Conservation (phyloP, 805 yeast genomes). For the Candida verbasci region DNA sequence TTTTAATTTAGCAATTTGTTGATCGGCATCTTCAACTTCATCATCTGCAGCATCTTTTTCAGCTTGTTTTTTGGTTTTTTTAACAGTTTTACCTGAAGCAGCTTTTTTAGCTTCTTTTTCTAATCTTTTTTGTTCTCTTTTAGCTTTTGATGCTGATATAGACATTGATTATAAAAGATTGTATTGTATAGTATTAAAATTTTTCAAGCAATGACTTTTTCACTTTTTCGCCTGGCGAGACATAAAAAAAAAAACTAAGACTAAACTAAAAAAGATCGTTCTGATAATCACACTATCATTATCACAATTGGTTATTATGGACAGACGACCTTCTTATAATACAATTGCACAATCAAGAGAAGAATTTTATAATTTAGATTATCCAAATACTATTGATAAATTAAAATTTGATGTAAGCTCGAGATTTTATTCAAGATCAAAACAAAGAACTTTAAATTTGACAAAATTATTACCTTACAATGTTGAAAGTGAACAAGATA, state of each 20-base stretch:
- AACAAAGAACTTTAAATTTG: conserved; percentile 39
- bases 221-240: too few species aligned
- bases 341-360: conserved; percentile 26
- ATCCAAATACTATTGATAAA: conserved; percentile 36
- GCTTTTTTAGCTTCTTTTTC: conserved; percentile 44
- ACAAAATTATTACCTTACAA: conserved; percentile 64
- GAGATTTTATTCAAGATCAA: conserved; percentile 31
- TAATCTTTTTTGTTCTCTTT: conserved; percentile 95
- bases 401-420: conserved; percentile 31
- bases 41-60: conserved; percentile 46
- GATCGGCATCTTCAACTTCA: conserved; percentile 60
- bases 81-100: conserved; percentile 68
- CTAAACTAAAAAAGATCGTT: too few species aligned
- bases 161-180: too few species aligned
- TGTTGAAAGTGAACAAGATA: conserved; percentile 64
- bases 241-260: conserved; percentile 3
- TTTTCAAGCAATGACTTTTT: conserved; percentile 2
- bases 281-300: conserved; percentile 7
- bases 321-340: conserved; percentile 28
- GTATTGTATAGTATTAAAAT: conserved; percentile 2
- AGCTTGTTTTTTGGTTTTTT: conserved; percentile 57
- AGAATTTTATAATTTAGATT: conserved; percentile 46
- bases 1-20: conserved; percentile 80
- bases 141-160: conserved; percentile 91
- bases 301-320: too few species aligned